Evolutionary conservation across 2,329 filamentous ascomycete species (phyloP), one percentile per base, ranked within the genome.

Genomic region (Pseudogymnoascus sp.): DNA sequence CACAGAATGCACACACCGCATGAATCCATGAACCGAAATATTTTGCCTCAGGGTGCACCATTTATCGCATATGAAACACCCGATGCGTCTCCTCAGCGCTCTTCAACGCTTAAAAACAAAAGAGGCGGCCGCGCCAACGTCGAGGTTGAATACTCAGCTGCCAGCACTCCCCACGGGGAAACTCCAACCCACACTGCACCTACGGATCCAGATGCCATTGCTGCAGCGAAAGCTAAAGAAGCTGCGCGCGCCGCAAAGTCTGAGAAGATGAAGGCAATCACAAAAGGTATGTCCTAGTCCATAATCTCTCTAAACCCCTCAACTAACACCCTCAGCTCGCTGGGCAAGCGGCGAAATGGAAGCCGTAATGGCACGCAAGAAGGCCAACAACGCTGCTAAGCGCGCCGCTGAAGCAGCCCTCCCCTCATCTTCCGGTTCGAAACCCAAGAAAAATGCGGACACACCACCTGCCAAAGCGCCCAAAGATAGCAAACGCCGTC

Each of bases 341-440:
- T 86, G 84, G 84, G 80, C 81, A 56, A 84, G 82, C 31, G 84
- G 84, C 16, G 82, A 82, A 61, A 86, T 86, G 84, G 78, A 79
- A 9, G 78, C 77, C 12, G 84, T 83, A n/a, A 83, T 85, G 60
- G 80, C 82, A 66, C 85, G 85, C 70, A 79, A 83, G 61, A 84
- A 84, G 68, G 82, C 81, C 2, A 86, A 83, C 0, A 78, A 86
- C 6, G 83, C 82, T 1, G 80, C 80, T 2, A 86, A 86, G 72
- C 49, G 49, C 49, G 49, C 49, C n/a, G 49, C 49, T 21, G 49
- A 56, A 18, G 49, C 49, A 36, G 49, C 49, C n/a, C 49, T 18
- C 16, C 49, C 28, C 28, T 36, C 49, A 11, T 56, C 49, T 12
- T 56, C 49, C 9, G 16, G 49, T 8, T 18, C 49, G 49, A 56